Evolutionary conservation across 2,329 filamentous ascomycete species (phyloP), one percentile per base, ranked within the genome.

Genomic region (Pseudogymnoascus sp.): DNA sequence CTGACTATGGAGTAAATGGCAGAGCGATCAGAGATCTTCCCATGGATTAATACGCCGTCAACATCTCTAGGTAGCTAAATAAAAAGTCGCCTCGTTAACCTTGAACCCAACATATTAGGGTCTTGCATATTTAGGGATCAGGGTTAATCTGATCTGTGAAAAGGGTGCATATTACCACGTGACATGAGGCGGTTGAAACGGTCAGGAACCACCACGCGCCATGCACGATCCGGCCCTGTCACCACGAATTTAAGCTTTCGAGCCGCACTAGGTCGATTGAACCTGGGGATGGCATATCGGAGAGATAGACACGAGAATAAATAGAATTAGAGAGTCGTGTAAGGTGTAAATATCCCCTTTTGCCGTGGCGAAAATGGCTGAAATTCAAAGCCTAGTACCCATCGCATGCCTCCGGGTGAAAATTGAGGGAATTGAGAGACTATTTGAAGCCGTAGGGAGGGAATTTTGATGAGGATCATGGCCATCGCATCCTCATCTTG

Each of bases 221-320:
- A 57, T 34, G 51, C 51, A 57, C 45, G 47, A 29, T 18, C 8
- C 8, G 26, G 23, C 2, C 26, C 47, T 57, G 47, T 57, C 47
- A 57, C 47, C 47, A 57, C 3, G 26, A 31, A 57, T 34, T 34
- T 63, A 63, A 63, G 61, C 61, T 63, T 63, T 63, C 45, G 45
- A 63, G 61, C 61, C 61, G 61, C 61, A 63, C 45, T 63, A 57
- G 51, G 11, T 10, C 51, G 7, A 57, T 57, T 57, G 51, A 57
- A 57, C 26, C 26, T 57, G 51, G 51, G 29, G 51, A 34, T 34
- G n/a, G 51, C 26, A 34, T 57, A 34, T 57, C 7, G 23, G 29
- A 59, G 61, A 60, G 29, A 37, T 21, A 23, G 34, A 26, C 40
- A 23, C 2, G 4, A 26, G 31, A 12, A 29, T 12, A 11, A 51